Conservation (phyloP, 306 rosid species). For the Aeschynomene evenia region DNA sequence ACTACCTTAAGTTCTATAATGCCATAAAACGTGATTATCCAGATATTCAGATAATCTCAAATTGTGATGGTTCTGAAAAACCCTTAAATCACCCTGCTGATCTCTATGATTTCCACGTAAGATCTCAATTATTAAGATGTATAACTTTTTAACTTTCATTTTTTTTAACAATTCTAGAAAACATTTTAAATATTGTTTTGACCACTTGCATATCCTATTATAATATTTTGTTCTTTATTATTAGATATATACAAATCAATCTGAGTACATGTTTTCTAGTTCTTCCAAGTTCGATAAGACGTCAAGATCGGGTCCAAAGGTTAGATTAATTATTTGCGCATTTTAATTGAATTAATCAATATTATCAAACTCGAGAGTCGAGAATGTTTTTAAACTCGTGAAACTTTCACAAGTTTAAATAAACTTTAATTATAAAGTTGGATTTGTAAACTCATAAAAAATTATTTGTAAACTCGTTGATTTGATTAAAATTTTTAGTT, state of each 20-base stretch:
- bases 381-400: too few relatives aligned
- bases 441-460: too few relatives aligned
- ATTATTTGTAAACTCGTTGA: too few relatives aligned
- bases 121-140: neutral
- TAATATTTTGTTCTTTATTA: neutral
- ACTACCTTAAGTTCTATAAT: conserved; percentile 55
- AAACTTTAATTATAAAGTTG: too few relatives aligned
- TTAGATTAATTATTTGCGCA: neutral
- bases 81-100: conserved; percentile 70
- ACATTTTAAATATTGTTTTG: too few relatives aligned
- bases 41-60: conserved; percentile 68
- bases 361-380: too few relatives aligned
- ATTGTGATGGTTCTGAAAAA: conserved; percentile 65
- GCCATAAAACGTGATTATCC: conserved; percentile 66
- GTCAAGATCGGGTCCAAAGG: conserved; percentile 46
- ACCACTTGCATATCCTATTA: too few relatives aligned
- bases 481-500: too few relatives aligned
- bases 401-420: too few relatives aligned
- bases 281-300: conserved; percentile 44
- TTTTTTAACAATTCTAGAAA: too few relatives aligned
- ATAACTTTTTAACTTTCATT: neutral
- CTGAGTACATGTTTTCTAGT: conserved; percentile 53
- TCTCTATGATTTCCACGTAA: conserved; percentile 76
- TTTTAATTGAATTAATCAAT: too few relatives aligned
- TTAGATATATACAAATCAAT: conserved; percentile 61